A percentile compares a stretch with the other conserved stretches of the same genome.
phyloP scores from a whole-genome alignment of 768 basidiomycete genomes.

The Leccinum ochraceum region DNA sequence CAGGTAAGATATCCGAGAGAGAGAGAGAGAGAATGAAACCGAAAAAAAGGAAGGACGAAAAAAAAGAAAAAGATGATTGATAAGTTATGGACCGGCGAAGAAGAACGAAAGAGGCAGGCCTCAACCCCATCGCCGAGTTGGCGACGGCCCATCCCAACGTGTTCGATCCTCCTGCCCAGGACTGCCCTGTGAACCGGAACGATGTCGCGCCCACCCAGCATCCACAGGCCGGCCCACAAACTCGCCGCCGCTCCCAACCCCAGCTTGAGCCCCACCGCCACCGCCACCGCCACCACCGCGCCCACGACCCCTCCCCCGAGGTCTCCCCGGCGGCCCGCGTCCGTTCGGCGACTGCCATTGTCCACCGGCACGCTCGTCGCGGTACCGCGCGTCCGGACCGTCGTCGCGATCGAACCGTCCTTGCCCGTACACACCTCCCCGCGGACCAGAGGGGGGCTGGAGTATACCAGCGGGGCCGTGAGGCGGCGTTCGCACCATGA shows the following conservation, averaged over 20 bases:
- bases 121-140: constrained; percentile 30
- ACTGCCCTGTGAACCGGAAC: constrained; percentile 29
- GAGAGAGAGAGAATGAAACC: not conserved
- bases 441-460: constrained; percentile 29
- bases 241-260: constrained; percentile 23
- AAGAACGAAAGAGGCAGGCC: not conserved
- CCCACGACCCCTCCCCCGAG: constrained; percentile 29
- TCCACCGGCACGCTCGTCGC: constrained; percentile 34
- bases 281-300: constrained; percentile 8
- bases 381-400: constrained; percentile 24
- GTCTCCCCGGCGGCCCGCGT: constrained; percentile 35
- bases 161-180: constrained; percentile 23
- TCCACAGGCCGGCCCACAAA: constrained; percentile 47
- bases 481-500: constrained; percentile 26
- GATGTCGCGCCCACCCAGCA: constrained; percentile 33
- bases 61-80: constrained; percentile 19
- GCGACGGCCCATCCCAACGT: constrained; percentile 31
- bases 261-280: no score
- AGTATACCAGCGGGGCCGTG: constrained; percentile 16
- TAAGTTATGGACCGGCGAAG: constrained; percentile 25
- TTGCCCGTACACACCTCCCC: constrained; percentile 30
- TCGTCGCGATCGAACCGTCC: constrained; percentile 31
- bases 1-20: constrained; percentile 10
- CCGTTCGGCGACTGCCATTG: constrained; percentile 30
- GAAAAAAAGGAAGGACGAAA: not conserved